A percentile compares a stretch with the other conserved stretches of the same genome.
These are phyloP conservation scores for Lotus japonicus DNA, from an alignment of 306 rosid genomes.

Conservation along the genomic window DNA sequence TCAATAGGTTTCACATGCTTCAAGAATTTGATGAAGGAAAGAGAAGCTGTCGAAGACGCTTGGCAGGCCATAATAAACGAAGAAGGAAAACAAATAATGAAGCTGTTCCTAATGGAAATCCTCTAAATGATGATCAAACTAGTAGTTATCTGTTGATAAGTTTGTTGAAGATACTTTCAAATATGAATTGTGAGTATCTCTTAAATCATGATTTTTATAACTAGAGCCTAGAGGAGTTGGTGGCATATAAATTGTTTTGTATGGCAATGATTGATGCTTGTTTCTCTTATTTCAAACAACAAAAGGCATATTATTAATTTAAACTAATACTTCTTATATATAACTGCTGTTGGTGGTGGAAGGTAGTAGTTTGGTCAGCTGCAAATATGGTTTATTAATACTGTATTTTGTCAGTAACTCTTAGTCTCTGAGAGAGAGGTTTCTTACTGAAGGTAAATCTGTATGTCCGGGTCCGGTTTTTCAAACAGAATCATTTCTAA, in stretches of 20 bases:
- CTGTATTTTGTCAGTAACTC: background rate
- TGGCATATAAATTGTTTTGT: background rate
- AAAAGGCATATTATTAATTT: background rate
- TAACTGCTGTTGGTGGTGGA: conserved; percentile 3
- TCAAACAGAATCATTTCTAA: background rate
- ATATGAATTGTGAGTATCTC: conserved; percentile 36
- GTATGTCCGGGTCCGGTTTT: background rate
- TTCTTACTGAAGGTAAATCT: background rate
- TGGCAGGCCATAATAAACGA: conserved; percentile 49
- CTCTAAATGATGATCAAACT: conserved; percentile 38
- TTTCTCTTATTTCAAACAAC: conserved; percentile 13
- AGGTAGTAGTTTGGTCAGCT: conserved; percentile 13
- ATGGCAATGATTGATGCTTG: background rate
- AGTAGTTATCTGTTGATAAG: conserved; percentile 35
- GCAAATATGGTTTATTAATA: background rate
- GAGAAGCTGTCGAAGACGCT: conserved; percentile 48
- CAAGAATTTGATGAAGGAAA: conserved; percentile 50
- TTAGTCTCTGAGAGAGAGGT: background rate
- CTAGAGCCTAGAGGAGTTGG: background rate
- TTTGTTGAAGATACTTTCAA: conserved; percentile 38
- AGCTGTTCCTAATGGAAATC: conserved; percentile 30
- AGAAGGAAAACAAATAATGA: conserved; percentile 43
- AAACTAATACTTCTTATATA: background rate
- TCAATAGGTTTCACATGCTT: conserved; percentile 41
- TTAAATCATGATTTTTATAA: background rate